Base-by-base conservation (phyloP, 805 yeast species). In the Dipodascus geniculatus region DNA sequence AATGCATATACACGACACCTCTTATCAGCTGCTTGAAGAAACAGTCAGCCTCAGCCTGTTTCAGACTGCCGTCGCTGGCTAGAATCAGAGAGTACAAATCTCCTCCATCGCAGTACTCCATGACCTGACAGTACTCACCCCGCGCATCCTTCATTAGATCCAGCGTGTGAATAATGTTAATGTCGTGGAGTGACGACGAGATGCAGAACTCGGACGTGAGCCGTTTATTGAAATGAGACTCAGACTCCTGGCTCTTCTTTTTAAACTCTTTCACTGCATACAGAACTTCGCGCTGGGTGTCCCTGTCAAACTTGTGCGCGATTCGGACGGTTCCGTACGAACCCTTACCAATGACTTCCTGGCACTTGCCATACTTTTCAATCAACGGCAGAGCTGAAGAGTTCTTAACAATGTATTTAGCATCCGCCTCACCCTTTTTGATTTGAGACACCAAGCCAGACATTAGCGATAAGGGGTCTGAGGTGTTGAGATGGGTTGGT, bases 81-180 rank as follows among this genome's bases (percentile, higher is more conserved):
- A 77, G 68, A 52, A 83, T 76, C 33, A 84, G 70, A 0, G 84
- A 71, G 64, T 81, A 85, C 24, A 85, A 70, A 65, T 85, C 95
- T 55, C 95, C 95, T 57, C 89, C 89, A 4, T 95, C 87, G 61
- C 96, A 87, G 67, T 83, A 91, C 70, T 93, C 99, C 97, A 93
- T 89, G 53, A 93, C 88, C 68, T 91, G 96, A 52, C 85, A 80
- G 71, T 83, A 83, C 58, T 85, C 76, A 67, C 88, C 79, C 63
- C 80, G 69, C 59, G 83, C 71, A 70, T 87, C 83, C 59, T 81
- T 79, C 87, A 90, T 79, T 51, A 90, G 74, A 68, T 86, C 96
- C 60, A 80, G 79, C 6, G 86, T 87, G 66, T 81, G 83, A 61
- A 78, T 87, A 58, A 87, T 81, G 68, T 87, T 88, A 64, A 77